These are phyloP conservation scores for Melanomma pulvis-pyrius DNA, from an alignment of 495 filamentous ascomycete species.

Conservation along the genomic window DNA sequence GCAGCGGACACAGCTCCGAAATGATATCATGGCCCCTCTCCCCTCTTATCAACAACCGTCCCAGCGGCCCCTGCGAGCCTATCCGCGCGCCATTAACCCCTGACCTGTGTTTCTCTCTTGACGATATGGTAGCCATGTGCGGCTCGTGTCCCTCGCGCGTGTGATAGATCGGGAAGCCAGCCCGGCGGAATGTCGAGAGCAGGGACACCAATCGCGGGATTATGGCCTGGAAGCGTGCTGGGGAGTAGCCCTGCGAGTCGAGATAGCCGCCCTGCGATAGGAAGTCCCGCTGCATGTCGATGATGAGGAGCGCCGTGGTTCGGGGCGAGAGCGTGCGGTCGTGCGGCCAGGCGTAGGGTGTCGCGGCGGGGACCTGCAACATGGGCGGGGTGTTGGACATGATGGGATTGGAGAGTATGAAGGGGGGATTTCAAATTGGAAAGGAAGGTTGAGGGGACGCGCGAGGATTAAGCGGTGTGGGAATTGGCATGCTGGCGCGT, in stretches of 20 bases:
- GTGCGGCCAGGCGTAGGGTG: slow-evolving; percentile 67
- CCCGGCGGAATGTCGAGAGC: slow-evolving; percentile 31
- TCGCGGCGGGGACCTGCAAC: slow-evolving; percentile 33
- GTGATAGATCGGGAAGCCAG: slow-evolving; percentile 62
- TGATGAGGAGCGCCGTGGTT: slow-evolving; percentile 67
- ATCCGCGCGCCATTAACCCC: slow-evolving; percentile 61
- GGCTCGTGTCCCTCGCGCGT: slow-evolving; percentile 70
- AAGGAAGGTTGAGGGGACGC: background rate
- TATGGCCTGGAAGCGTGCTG: slow-evolving; percentile 54
- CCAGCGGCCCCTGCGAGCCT: slow-evolving; percentile 63
- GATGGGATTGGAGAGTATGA: background rate
- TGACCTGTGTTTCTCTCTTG: slow-evolving; percentile 59
- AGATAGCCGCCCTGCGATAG: slow-evolving; percentile 63
- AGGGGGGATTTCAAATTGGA: background rate
- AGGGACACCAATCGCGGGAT: slow-evolving; percentile 52
- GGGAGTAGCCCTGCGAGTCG: slow-evolving; percentile 61
- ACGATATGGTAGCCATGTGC: slow-evolving; percentile 61
- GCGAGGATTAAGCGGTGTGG: background rate
- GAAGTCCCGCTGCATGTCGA: slow-evolving; percentile 77
- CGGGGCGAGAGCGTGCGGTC: slow-evolving; percentile 58
- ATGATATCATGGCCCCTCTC: slow-evolving; percentile 66
- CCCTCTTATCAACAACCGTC: slow-evolving; percentile 65
- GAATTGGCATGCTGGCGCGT: background rate
- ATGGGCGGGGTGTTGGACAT: background rate
- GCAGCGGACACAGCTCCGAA: slow-evolving; percentile 59